phyloP scores from a whole-genome alignment of 1,139 yeast species.

The Taphrina populina region DNA sequence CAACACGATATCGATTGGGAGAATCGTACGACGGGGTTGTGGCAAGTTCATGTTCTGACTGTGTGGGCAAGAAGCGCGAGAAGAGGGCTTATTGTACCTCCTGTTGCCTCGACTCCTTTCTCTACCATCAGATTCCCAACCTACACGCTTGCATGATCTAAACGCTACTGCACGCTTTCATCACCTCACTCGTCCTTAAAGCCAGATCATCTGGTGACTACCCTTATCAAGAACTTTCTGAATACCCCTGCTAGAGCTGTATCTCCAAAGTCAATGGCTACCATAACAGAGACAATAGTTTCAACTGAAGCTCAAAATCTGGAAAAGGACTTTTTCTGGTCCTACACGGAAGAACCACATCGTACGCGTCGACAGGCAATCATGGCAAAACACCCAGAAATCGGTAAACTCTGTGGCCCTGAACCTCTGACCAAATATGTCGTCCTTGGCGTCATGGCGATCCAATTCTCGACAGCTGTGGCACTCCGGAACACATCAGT shows the following conservation, averaged over 20 bases:
- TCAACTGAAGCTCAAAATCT: conserved; percentile 18
- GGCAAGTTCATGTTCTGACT: too few relatives aligned
- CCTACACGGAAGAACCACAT: conserved; percentile 79
- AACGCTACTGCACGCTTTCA: too few relatives aligned
- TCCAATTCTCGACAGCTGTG: conserved; percentile 66
- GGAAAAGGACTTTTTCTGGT: conserved; percentile 70
- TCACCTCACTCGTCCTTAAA: too few relatives aligned
- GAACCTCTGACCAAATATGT: conserved; percentile 84
- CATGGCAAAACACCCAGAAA: conserved; percentile 69
- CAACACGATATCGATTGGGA: too few relatives aligned
- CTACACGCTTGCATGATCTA: too few relatives aligned
- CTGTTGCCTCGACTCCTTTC: too few relatives aligned
- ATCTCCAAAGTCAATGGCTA: conserved; percentile 2
- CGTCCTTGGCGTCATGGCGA: conserved; percentile 59
- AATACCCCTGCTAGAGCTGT: background rate
- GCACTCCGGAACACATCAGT: conserved; percentile 58
- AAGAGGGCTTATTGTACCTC: too few relatives aligned
- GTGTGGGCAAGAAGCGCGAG: too few relatives aligned
- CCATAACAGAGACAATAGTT: conserved; percentile 3
- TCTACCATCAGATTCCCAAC: too few relatives aligned
- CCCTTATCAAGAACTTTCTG: too few relatives aligned
- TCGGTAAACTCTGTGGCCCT: conserved; percentile 71
- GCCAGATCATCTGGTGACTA: too few relatives aligned
- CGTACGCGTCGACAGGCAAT: conserved; percentile 69
- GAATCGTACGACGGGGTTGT: too few relatives aligned